phyloP scores from a whole-genome alignment of 1,139 yeast genomes.

The Lodderomyces parapsilosis region DNA sequence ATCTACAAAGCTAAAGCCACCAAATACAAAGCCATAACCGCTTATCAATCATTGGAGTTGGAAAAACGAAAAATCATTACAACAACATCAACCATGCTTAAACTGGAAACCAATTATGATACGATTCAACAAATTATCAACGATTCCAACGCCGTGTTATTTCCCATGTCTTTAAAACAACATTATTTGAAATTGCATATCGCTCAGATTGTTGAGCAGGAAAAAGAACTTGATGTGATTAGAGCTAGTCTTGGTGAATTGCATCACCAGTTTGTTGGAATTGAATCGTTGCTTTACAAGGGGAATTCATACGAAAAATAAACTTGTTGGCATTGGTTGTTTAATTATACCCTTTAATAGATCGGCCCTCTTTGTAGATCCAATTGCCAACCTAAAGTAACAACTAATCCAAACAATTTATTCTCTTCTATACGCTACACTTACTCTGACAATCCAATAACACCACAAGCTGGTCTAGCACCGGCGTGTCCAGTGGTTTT shows the following conservation, averaged over 20 bases:
- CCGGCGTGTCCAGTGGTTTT: constrained; percentile 98
- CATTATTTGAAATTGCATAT: constrained; percentile 1
- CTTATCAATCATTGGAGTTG: not conserved
- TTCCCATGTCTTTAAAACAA: not conserved
- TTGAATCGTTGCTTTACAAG: not conserved
- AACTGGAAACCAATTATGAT: not conserved
- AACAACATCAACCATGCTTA: constrained; percentile 1
- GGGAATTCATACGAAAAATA: no score
- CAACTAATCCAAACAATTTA: no score
- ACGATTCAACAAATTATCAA: not conserved
- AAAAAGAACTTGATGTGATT: not conserved
- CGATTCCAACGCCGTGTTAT: not conserved
- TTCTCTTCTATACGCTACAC: no score
- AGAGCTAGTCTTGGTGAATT: not conserved
- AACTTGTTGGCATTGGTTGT: no score
- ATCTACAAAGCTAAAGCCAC: not conserved
- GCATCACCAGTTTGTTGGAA: not conserved
- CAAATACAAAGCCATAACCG: constrained; percentile 1
- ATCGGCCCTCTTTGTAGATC: no score
- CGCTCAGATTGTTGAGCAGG: not conserved
- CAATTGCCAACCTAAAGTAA: no score
- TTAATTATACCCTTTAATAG: no score
- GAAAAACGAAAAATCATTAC: not conserved
- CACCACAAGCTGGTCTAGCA: constrained; percentile 99
- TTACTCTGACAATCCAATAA: constrained; percentile 72